Base-by-base conservation (phyloP, 495 filamentous ascomycete genomes). In the Tuber melanosporum region DNA sequence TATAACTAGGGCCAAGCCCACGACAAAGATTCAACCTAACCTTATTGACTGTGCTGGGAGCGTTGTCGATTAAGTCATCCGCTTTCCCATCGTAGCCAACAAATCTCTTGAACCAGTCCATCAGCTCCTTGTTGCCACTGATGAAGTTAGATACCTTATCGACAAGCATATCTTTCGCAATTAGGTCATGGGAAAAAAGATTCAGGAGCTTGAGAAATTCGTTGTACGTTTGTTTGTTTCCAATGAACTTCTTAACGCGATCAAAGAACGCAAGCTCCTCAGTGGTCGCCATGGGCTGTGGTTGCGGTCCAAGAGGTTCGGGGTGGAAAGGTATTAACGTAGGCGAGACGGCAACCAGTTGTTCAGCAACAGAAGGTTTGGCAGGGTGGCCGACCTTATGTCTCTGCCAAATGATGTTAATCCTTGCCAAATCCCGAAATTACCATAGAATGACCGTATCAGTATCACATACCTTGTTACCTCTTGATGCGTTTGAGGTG, bases 201-300 rank as follows among this genome's bases (percentile, higher is more conserved):
- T 98, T 98, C 85, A 94, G 93, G 5, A 98, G 88, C 85, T 98
- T 98, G 76, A 98, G 86, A 84, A 98, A 98, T 81, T 99, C 96
- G 78, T 91, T 94, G 86, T 93, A 95, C 19, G 90, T 92, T 74
- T 92, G 91, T 82, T 97, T 93, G 83, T 98, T 98, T 57, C 90
- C 90, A 77, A 99, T 92, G 84, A 91, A 94, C 84, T 99, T 99
- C 88, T 97, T 98, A 71, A 95, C 94, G 20, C 94, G 90, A 71
- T 99, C 96, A 77, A 99, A 99, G 84, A 98, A 97, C 1, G 91
- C 90, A 44, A 98, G 86, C 79, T 98, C 94, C 69, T 98, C 96
- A 45, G 86, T 85, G 1, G 86, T 87, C 12, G 90, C 88, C 46
- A 86, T 85, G 36, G 91, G 88, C 36, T 90, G 88, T 1, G 90